phyloP scores from a whole-genome alignment of 257 asterid species.

The Solanum ossicruentum region DNA sequence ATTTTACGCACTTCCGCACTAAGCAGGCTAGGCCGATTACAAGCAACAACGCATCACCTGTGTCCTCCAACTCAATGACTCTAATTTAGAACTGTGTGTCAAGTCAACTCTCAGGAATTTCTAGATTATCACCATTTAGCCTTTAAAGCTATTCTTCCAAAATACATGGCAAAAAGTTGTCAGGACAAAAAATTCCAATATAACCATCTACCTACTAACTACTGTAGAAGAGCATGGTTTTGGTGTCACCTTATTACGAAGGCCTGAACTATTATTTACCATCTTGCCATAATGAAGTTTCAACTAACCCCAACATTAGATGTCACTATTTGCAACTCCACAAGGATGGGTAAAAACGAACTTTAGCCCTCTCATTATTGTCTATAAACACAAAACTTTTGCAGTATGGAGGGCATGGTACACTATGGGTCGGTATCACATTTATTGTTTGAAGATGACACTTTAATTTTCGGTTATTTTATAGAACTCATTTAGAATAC shows the following conservation, averaged over 20 bases:
- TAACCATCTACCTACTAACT: not conserved
- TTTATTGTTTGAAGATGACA: not conserved
- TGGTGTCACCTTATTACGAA: not conserved
- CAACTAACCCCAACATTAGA: not conserved
- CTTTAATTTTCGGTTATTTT: not conserved
- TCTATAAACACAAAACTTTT: not conserved
- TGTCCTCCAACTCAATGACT: not conserved
- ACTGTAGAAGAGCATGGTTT: not conserved
- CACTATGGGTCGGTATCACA: not conserved
- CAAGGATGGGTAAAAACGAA: not conserved
- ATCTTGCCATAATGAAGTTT: not conserved
- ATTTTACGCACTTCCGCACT: not conserved
- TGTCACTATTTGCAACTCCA: not conserved
- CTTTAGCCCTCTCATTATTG: not conserved
- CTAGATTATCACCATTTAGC: not conserved
- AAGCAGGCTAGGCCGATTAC: not conserved
- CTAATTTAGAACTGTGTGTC: not conserved
- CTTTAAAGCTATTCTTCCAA: not conserved
- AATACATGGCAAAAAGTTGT: not conserved
- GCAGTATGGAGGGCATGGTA: not conserved
- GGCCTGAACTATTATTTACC: not conserved
- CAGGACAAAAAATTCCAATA: not conserved
- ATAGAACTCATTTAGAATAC: not conserved
- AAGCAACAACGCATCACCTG: not conserved
- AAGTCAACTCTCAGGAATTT: not conserved